These are phyloP conservation scores for Cardiospermum halicacabum DNA, from an alignment of 345 rosid genomes.

Conservation along the genomic window DNA sequence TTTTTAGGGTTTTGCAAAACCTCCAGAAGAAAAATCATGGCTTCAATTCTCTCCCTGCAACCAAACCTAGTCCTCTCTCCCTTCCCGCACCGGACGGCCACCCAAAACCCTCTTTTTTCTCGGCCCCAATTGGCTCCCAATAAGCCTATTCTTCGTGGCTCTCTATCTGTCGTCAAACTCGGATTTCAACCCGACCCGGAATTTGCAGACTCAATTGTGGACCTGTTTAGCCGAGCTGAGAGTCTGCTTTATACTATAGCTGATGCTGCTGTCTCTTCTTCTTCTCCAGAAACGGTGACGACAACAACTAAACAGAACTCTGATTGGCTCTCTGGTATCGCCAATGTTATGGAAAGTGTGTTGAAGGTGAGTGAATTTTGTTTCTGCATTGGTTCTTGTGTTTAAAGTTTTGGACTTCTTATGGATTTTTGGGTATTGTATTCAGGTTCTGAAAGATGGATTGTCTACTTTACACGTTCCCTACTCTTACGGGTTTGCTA, in stretches of 20 bases:
- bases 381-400: too few relatives aligned
- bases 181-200: conserved; percentile 57
- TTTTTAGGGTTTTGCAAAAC: conserved; percentile 6
- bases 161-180: conserved; percentile 49
- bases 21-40: conserved; percentile 22
- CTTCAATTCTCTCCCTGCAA: conserved; percentile 25
- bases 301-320: conserved; percentile 47
- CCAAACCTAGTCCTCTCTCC: conserved; percentile 36
- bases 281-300: conserved; percentile 46
- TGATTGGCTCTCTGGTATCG: conserved; percentile 90
- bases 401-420: background rate
- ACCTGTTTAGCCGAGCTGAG: conserved; percentile 50
- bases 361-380: conserved; percentile 48
- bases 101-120: conserved; percentile 27
- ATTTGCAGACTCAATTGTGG: conserved; percentile 32
- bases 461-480: conserved; percentile 71
- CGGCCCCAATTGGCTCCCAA: conserved; percentile 25
- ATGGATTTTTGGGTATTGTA: conserved; percentile 1
- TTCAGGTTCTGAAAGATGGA: conserved; percentile 83
- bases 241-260: conserved; percentile 62
- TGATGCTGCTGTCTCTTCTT: conserved; percentile 79
- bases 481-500: conserved; percentile 88
- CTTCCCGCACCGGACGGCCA: conserved; percentile 20
- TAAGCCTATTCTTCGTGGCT: conserved; percentile 38
- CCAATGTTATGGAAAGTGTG: conserved; percentile 72